Base-by-base conservation (phyloP, 2,329 filamentous ascomycete species). In the Colletotrichum liriopes region DNA sequence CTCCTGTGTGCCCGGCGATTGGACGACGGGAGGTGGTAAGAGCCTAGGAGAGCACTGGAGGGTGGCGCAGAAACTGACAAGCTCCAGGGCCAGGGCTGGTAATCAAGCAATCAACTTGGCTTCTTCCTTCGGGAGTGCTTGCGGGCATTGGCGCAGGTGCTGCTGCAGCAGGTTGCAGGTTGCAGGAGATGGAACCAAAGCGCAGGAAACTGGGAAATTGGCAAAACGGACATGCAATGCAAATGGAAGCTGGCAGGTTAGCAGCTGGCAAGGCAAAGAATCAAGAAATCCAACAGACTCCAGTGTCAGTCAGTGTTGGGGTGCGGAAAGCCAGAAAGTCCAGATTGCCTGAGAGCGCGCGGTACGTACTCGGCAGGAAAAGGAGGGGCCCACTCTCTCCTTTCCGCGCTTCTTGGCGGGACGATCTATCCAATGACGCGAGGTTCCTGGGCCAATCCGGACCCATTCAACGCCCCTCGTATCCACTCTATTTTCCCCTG, bases 371-470 rank as follows among this genome's bases (percentile, higher is more conserved):
- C 56, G 18, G 18, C 14, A 8, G 20, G 6, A 58, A 68, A 71
- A 72, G 59, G 45, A 55, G 64, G 55, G 35, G 7, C 16, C 65
- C 69, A 63, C 69, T 55, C 23, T n/a, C 69, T 72, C 65, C 69
- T 72, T 72, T 72, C 59, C 69, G 65, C 52, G 58, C 16, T 66
- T 59, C 65, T 72, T 72, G 69, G 69, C 69, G 59, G 65, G 58
- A 72, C 37, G 52, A 35, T 47, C 35, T 45, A 11, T 59, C 69
- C 69, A 72, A 72, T 72, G 58, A 54, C 14, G 23, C 35, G 29
- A 39, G n/a, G 51, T 41, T 16, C 39, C 45, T 47, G 35, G 54
- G 37, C 37, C 69, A 54, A 47, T 65, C 45, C 5, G 18, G 37
- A 29, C 37, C 69, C 69, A 68, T 45, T 16, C n/a, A 5, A n/a